phyloP scores from a whole-genome alignment of 202 grass and related monocot genomes.

The Zizania palustris region DNA sequence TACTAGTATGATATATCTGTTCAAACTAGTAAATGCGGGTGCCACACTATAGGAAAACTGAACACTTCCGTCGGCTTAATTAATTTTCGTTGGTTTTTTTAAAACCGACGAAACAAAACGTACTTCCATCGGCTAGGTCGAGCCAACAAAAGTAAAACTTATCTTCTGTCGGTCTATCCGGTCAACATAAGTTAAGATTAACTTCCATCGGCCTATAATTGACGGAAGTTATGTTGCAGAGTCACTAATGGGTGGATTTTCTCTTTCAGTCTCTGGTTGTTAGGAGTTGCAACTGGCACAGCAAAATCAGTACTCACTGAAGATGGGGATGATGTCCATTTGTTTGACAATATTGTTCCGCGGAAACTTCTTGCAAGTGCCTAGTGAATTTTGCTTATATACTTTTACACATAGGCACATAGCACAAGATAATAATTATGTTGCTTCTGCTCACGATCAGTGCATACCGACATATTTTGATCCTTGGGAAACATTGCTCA shows the following conservation, averaged over 20 bases:
- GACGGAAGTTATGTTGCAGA: too few relatives aligned
- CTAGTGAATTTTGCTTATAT: slow-evolving; percentile 36
- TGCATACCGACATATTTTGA: slow-evolving; percentile 87
- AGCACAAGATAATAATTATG: slow-evolving; percentile 26
- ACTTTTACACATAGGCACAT: not conserved
- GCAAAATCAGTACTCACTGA: slow-evolving; percentile 46
- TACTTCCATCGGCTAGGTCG: too few relatives aligned
- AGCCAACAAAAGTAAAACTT: too few relatives aligned
- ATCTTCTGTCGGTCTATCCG: too few relatives aligned
- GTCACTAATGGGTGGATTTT: slow-evolving; percentile 23
- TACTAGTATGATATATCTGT: too few relatives aligned
- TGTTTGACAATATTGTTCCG: slow-evolving; percentile 60
- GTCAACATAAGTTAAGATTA: too few relatives aligned
- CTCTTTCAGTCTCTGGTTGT: slow-evolving; percentile 39
- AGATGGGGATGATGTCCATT: slow-evolving; percentile 47
- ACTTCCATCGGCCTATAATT: too few relatives aligned
- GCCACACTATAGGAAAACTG: too few relatives aligned
- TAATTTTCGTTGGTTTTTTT: too few relatives aligned
- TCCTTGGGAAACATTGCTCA: slow-evolving; percentile 70
- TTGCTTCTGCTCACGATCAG: slow-evolving; percentile 53
- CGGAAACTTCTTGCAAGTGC: slow-evolving; percentile 93
- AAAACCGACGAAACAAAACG: too few relatives aligned
- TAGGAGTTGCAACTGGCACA: slow-evolving; percentile 46
- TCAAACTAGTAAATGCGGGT: too few relatives aligned
- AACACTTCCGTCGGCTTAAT: too few relatives aligned